These are phyloP conservation scores for Geotrichum aggregatum DNA, from an alignment of 1,139 yeast genomes.

Conservation along the genomic window DNA sequence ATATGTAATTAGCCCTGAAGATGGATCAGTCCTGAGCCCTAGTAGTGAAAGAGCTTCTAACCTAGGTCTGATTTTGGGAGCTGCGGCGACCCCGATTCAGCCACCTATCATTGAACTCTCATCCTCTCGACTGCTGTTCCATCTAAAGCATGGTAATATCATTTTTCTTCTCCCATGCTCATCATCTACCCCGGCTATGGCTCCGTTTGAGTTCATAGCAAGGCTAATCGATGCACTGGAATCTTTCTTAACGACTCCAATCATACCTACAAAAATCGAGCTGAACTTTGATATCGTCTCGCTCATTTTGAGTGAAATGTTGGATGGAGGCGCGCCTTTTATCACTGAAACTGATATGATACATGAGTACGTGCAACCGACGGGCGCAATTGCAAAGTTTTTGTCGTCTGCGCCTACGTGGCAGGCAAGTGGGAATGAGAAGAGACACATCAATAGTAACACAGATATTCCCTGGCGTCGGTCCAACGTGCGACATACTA, in stretches of 20 bases:
- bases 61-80: neutral
- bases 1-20: slow-evolving; percentile 28
- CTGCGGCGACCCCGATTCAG: neutral
- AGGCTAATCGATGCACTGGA: slow-evolving; percentile 51
- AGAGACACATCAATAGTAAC: slow-evolving; percentile 14
- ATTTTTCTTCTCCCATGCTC: slow-evolving; percentile 36
- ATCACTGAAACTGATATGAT: slow-evolving; percentile 69
- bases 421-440: slow-evolving; percentile 3
- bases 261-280: slow-evolving; percentile 56
- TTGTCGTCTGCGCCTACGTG: slow-evolving; percentile 24
- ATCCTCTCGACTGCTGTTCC: slow-evolving; percentile 36
- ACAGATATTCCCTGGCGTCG: slow-evolving; percentile 67
- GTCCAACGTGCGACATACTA: slow-evolving; percentile 58
- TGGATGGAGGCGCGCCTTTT: slow-evolving; percentile 73
- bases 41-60: slow-evolving; percentile 1
- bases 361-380: slow-evolving; percentile 64
- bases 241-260: slow-evolving; percentile 57
- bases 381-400: slow-evolving; percentile 34
- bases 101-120: slow-evolving; percentile 31
- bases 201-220: slow-evolving; percentile 54
- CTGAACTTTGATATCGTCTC: slow-evolving; percentile 64
- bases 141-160: slow-evolving; percentile 34
- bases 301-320: slow-evolving; percentile 59
- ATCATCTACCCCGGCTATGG: slow-evolving; percentile 41
- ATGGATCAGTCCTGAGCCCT: slow-evolving; percentile 16